phyloP scores from a whole-genome alignment of 108 stramenopile genomes.

The Nitzschia putrida region DNA sequence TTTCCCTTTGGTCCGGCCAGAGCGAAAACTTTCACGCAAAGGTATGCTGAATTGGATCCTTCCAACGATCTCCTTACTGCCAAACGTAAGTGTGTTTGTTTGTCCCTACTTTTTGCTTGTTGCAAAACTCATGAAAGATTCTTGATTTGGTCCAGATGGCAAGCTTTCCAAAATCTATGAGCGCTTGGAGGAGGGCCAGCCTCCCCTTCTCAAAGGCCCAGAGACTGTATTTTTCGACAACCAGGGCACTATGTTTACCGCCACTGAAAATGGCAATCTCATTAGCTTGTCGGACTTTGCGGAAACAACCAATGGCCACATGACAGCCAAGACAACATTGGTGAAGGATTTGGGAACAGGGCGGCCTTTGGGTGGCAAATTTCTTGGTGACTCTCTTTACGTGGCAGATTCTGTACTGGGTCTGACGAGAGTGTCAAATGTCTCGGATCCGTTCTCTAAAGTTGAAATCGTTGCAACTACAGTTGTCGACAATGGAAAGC shows the following conservation, averaged over 20 bases:
- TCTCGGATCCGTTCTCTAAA: conserved; percentile 33
- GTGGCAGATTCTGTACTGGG: conserved; percentile 67
- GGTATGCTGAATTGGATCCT: conserved; percentile 11
- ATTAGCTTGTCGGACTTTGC: conserved; percentile 45
- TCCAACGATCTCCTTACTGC: conserved; percentile 30
- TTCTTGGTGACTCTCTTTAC: conserved; percentile 62
- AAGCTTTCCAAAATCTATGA: conserved; percentile 63
- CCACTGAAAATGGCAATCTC: conserved; percentile 56
- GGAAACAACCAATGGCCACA: neutral
- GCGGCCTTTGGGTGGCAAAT: conserved; percentile 63
- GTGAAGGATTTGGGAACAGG: conserved; percentile 60
- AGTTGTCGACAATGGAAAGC: conserved; percentile 45
- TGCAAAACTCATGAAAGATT: neutral
- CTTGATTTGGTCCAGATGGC: conserved; percentile 19
- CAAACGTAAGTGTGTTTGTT: conserved; percentile 20
- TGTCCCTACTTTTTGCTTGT: neutral
- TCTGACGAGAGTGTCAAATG: conserved; percentile 48
- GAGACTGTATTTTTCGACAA: conserved; percentile 63
- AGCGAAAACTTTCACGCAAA: neutral
- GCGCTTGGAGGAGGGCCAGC: conserved; percentile 31
- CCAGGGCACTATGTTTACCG: conserved; percentile 50
- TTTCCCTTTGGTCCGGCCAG: conserved; percentile 24
- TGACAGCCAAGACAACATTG: conserved; percentile 43
- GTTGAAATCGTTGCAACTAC: conserved; percentile 64
- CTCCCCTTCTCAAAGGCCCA: conserved; percentile 48